Evolutionary conservation across 2,329 filamentous ascomycete species (phyloP), one percentile per base, ranked within the genome.

Genomic region (Colletotrichum kahawae): DNA sequence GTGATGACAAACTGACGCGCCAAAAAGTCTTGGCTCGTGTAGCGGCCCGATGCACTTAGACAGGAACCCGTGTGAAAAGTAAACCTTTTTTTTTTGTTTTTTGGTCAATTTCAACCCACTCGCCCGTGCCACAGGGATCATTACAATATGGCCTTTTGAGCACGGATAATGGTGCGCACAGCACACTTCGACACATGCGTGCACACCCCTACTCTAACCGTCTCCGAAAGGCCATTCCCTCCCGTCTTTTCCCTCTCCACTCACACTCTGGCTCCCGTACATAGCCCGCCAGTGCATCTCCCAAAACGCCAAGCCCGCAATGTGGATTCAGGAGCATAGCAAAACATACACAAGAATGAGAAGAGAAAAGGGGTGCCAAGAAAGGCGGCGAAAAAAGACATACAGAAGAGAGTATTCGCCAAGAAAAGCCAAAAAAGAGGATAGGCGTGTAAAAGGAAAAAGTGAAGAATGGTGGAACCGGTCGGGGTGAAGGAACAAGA

Each of bases 291-390:
- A 14, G 38, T 56, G 63, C 72, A 67, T 67, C 43, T 72, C 57
- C 63, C 62, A 72, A 72, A 75, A 75, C 72, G 72, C 72, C 72
- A 72, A 75, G 72, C 62, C 69, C 33, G 63, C 56, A 56, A 67
- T 71, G 69, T 67, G 63, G 63, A 67, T 29, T 67, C 56, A 43
- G 64, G 18, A 63, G 38, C 34, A 48, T 54, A 57, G n/a, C 31
- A 21, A 63, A 33, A 72, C 43, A 38, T 31, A 29, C 14, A 43
- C 33, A 36, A 62, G 38, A 65, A 59, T 31, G 31, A 56, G 33
- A 43, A 21, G 24, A 63, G 36, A 68, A 56, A 38, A 62, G 62
- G 51, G 21, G 14, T 34, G 34, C 13, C 21, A 21, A 62, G 57
- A 51, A 51, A 29, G 36, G 51, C 24, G 34, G 54, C 36, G 8